A percentile compares a stretch with the other conserved stretches of the same genome.
Evolutionary conservation across 140 eudicot species (phyloP).

Genomic region (Stevia rebaudiana): DNA sequence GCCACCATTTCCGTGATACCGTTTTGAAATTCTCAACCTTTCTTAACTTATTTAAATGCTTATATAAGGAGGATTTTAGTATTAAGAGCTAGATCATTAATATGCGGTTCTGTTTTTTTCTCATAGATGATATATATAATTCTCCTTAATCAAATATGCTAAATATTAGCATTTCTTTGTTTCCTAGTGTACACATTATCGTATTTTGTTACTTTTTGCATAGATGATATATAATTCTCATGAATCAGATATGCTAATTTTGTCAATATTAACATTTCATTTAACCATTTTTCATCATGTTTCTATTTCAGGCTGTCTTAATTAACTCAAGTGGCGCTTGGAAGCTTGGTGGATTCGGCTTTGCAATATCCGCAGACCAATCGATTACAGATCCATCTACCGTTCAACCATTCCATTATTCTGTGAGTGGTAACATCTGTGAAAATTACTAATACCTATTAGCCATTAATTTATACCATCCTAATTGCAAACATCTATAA

Average conservation of each 20-base stretch:
- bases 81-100: neutral
- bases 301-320: conserved; percentile 61
- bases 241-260: neutral
- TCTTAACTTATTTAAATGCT: neutral
- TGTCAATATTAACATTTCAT: neutral
- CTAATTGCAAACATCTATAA: conserved; percentile 2
- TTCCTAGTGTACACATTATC: conserved; percentile 7
- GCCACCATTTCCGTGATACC: neutral
- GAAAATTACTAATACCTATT: neutral
- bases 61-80: neutral
- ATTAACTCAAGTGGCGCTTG: conserved; percentile 96
- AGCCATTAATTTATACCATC: neutral
- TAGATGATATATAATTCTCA: conserved; percentile 4
- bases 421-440: conserved; percentile 56
- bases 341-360: conserved; percentile 96
- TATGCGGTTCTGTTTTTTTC: too few species aligned
- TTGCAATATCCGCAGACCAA: conserved; percentile 69
- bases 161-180: neutral
- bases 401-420: conserved; percentile 76
- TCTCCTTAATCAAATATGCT: too few species aligned
- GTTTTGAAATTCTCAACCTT: neutral
- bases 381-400: conserved; percentile 50
- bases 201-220: neutral
- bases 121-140: too few species aligned
- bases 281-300: conserved; percentile 24